These are phyloP conservation scores for Polychytrium aggregatum DNA, from an alignment of 192 early-diverging fungal species.

Conservation along the genomic window DNA sequence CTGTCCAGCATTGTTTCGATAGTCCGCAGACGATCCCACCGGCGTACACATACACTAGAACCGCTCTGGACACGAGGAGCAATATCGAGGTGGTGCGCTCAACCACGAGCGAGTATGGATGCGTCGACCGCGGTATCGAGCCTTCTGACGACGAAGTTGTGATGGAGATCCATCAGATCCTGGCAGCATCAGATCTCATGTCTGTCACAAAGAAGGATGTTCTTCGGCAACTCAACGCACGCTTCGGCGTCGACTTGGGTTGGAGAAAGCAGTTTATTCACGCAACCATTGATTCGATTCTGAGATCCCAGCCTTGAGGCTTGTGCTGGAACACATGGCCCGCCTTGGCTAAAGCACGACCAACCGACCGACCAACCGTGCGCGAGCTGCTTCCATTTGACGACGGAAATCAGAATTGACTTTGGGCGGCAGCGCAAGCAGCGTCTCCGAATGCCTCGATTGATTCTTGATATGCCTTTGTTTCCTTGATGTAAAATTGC, in stretches of 20 bases:
- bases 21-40: background rate
- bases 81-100: background rate
- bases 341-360: too few species aligned
- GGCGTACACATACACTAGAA: background rate
- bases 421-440: too few species aligned
- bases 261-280: constrained; percentile 71
- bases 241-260: constrained; percentile 65
- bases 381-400: too few species aligned
- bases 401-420: too few species aligned
- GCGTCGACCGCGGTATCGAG: constrained; percentile 6
- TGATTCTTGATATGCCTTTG: too few species aligned
- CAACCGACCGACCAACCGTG: too few species aligned
- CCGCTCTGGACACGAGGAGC: background rate
- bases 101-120: background rate
- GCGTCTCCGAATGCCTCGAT: too few species aligned
- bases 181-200: constrained; percentile 76
- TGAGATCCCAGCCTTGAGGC: too few species aligned
- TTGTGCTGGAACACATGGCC: too few species aligned
- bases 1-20: constrained; percentile 22
- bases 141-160: constrained; percentile 56
- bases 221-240: constrained; percentile 58
- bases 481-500: too few species aligned
- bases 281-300: constrained; percentile 61
- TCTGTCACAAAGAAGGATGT: constrained; percentile 80
- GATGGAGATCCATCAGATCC: constrained; percentile 57